Evolutionary conservation across 345 rosid species (phyloP), one percentile per base, ranked within the genome.

Genomic region (Gossypium stocksii): DNA sequence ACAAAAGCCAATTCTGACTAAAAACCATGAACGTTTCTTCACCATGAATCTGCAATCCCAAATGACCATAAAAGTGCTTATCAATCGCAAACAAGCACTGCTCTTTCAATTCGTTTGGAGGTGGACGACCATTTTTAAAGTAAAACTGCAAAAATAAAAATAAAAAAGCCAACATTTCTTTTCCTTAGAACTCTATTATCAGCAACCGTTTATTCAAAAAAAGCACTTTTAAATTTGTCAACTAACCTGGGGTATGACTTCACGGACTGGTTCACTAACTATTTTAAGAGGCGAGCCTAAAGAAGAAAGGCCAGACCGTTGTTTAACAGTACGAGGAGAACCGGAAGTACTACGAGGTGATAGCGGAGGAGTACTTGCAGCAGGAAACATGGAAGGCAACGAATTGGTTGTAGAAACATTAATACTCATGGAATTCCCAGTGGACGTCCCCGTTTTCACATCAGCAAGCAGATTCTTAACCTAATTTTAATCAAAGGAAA

Each of bases 281-380:
- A 91, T 80, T 86, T 87, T 89, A 61, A 90, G 72, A 52, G 96
- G 96, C 84, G 97, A 91, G 65, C 90, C 91, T 60, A 91, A 83
- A 80, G 89, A 83, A 64, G 90, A 88, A 72, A 87, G 93, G 53
- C 91, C 90, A 44, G 73, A 80, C 80, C 91, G 90, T 70, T 82
- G 93, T 81, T 87, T 89, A 29, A 85, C 80, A 71, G 83, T 70
- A 66, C 93, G 89, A 44, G 97, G 98, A 59, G 97, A 91, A 58
- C 90, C 94, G 10, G 97, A 80, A 19, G 87, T 72, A 76, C 91
- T 82, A 79, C 97, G 87, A 8, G 98, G 98, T 52, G 98, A 91
- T 71, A 94, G 89, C 51, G 98, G 98, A 58, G 98, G 98, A 43
- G 98, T 83, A 53, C 87, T 91, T 56, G 92, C 93, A 56, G 87